phyloP scores from a whole-genome alignment of 73 alveolate species.

The Diophrys sp. region DNA sequence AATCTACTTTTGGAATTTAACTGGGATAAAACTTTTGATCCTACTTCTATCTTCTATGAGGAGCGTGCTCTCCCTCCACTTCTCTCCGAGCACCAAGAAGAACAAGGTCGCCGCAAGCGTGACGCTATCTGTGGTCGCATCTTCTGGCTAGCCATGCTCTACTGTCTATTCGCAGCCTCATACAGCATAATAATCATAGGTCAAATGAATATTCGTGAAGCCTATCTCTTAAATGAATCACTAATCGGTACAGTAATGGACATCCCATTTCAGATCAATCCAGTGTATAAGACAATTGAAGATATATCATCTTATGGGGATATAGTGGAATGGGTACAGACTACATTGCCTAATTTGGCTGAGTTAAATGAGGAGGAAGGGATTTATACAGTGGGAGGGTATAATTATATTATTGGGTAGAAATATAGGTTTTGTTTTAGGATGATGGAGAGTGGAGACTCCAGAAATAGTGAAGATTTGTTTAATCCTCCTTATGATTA shows the following conservation, averaged over 20 bases:
- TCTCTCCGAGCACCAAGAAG: conserved; percentile 38
- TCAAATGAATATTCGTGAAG: conserved; percentile 15
- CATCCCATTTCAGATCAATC: neutral
- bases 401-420: neutral
- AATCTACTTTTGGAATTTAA: conserved; percentile 22
- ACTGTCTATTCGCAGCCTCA: conserved; percentile 31
- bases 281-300: conserved; percentile 1
- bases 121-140: conserved; percentile 46
- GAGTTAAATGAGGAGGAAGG: neutral
- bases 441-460: neutral
- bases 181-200: conserved; percentile 25
- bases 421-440: neutral
- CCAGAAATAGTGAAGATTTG: neutral
- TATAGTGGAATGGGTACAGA: neutral
- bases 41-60: conserved; percentile 8
- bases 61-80: conserved; percentile 34
- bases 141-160: conserved; percentile 43
- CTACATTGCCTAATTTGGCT: neutral
- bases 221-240: conserved; percentile 5
- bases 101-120: conserved; percentile 31
- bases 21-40: conserved; percentile 52
- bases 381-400: neutral
- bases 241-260: neutral
- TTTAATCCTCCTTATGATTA: neutral
- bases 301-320: conserved; percentile 10